Conservation (phyloP, 192 early-diverging fungal genomes). For the Spinellus fusiger region DNA sequence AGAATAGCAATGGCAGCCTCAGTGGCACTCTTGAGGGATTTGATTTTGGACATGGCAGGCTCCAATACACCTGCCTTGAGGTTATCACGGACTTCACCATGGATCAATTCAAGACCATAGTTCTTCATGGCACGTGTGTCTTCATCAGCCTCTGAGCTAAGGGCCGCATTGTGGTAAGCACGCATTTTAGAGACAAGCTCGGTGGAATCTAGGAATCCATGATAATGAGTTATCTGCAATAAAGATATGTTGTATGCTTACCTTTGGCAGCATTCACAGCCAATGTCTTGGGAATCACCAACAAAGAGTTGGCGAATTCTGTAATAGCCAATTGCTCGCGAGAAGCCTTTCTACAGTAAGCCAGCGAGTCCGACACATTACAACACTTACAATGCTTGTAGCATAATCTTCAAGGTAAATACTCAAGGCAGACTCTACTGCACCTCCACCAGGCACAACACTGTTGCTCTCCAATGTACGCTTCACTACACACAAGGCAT, state of each 20-base stretch:
- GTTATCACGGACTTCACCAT: conserved; percentile 91
- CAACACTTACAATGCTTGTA: conserved; percentile 69
- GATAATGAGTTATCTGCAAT: neutral
- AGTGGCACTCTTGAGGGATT: conserved; percentile 94
- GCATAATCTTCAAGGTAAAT: conserved; percentile 99
- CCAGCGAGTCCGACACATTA: neutral
- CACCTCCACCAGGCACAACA: conserved; percentile 96
- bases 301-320: conserved; percentile 91
- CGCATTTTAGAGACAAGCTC: conserved; percentile 95
- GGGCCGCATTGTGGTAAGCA: conserved; percentile 91
- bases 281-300: conserved; percentile 96
- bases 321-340: conserved; percentile 98
- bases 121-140: conserved; percentile 74
- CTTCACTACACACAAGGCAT: conserved; percentile 93
- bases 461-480: conserved; percentile 91
- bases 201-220: conserved; percentile 61
- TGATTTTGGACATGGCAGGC: conserved; percentile 97
- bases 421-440: conserved; percentile 90
- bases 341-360: conserved; percentile 56
- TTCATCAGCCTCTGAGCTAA: conserved; percentile 64
- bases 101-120: conserved; percentile 90
- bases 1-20: conserved; percentile 97
- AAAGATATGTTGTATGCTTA: neutral
- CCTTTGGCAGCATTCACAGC: conserved; percentile 97
- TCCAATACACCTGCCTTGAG: conserved; percentile 91